Conservation (phyloP, 306 rosid species). For the Ormosia emarginata region DNA sequence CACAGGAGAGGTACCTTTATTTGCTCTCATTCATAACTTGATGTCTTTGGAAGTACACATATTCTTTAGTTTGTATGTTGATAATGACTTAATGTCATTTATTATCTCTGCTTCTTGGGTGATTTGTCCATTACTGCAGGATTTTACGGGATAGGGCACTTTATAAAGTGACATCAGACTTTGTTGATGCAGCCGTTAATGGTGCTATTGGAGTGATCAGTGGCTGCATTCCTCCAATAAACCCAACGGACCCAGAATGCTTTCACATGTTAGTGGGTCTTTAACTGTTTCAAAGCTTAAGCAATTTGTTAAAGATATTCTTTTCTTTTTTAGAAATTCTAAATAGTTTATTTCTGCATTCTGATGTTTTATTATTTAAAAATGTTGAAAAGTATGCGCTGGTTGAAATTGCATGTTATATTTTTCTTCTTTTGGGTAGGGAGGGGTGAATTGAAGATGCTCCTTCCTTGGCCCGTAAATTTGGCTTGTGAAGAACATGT, state of each 20-base stretch:
- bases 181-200: slow-evolving; percentile 90
- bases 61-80: slow-evolving; percentile 12
- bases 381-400: not conserved
- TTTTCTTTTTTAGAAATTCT: not conserved
- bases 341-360: not conserved
- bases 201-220: slow-evolving; percentile 95
- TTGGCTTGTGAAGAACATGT: not conserved
- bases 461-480: not conserved
- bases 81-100: slow-evolving; percentile 15
- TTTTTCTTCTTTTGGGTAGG: not conserved
- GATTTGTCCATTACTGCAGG: slow-evolving; percentile 43
- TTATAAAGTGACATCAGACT: slow-evolving; percentile 97
- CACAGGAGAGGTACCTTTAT: slow-evolving; percentile 82
- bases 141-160: slow-evolving; percentile 98
- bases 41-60: slow-evolving; percentile 1
- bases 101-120: slow-evolving; percentile 6
- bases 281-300: not conserved
- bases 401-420: slow-evolving; percentile 7
- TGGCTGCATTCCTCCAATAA: slow-evolving; percentile 96
- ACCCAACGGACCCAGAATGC: slow-evolving; percentile 99
- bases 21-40: slow-evolving; percentile 3
- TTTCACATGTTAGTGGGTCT: slow-evolving; percentile 90
- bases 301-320: not conserved
- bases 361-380: slow-evolving; percentile 5
- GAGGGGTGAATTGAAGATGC: not conserved